Base-by-base conservation (phyloP, 345 rosid genomes). In the Gossypium arboreum region DNA sequence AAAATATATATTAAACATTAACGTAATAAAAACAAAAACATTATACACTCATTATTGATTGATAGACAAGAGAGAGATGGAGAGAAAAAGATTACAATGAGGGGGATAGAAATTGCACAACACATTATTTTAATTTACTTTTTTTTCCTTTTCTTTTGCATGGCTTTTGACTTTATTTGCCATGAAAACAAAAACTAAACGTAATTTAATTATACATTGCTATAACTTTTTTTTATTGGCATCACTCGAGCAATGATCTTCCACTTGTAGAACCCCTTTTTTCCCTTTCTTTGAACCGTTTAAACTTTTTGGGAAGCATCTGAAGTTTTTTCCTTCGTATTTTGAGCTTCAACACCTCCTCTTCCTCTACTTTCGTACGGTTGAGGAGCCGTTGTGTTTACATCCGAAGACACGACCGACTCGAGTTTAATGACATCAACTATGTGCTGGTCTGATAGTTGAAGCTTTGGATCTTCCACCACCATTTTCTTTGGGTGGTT, bases 351-450 rank as follows among this genome's bases (percentile, higher is more conserved):
- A 44, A 76, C 78, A 12, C 15, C 24, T 9, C 12, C 71, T 59
- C 73, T 64, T 9, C 12, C 71, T 59, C 73, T 64, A 43, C 52
- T 18, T 5, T 56, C 59, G 3, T 80, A 77, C 12, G 66, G 68
- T 62, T 80, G 85, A 59, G 86, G 83, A 74, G 76, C 86, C 71
- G 78, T 81, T 1, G 77, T 2, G 27, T 77, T 83, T 50, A 83
- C 59, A 45, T 89, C 89, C 29, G 84, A 75, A 54, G 88, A 73
- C 56, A 85, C 82, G 71, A 80, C 72, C 9, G 87, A 50, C 56
- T 82, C 79, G 25, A 82, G 83, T 72, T 83, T 86, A 16, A 77
- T 79, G 11, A 87, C 82, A 29, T 86, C 94, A 2, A 86, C 84
- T 2, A 80, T 85, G 41, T 88, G 90, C 48, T 87, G 66, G 34